Evolutionary conservation across 495 filamentous ascomycete species (phyloP).

Genomic region (Penicillium antarcticum): DNA sequence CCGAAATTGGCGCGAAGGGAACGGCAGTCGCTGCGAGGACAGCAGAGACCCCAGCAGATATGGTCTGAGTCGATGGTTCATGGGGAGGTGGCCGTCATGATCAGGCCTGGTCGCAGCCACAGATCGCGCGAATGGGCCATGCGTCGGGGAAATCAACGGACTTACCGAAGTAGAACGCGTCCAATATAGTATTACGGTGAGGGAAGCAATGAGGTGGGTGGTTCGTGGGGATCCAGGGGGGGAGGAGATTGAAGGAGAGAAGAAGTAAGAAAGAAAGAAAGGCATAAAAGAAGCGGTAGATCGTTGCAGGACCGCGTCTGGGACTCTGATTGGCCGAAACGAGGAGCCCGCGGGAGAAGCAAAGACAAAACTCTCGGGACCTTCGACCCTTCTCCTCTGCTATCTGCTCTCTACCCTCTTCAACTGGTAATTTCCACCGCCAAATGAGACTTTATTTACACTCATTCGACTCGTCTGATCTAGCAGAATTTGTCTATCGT

Average conservation of each 20-base stretch:
- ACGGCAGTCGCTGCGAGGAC: background rate
- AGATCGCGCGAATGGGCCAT: constrained; percentile 1
- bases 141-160: background rate
- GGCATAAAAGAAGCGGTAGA: constrained; percentile 45
- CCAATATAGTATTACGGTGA: background rate
- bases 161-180: constrained; percentile 23
- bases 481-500: constrained; percentile 9
- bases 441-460: constrained; percentile 31
- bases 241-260: constrained; percentile 28
- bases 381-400: constrained; percentile 11
- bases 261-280: constrained; percentile 27
- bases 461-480: constrained; percentile 40
- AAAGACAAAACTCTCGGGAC: constrained; percentile 19
- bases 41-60: background rate
- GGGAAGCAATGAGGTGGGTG: constrained; percentile 10
- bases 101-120: constrained; percentile 6
- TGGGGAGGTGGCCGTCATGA: background rate
- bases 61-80: background rate
- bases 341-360: constrained; percentile 39
- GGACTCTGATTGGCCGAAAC: constrained; percentile 41
- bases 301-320: constrained; percentile 27
- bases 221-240: constrained; percentile 9
- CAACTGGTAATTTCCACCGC: constrained; percentile 3
- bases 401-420: constrained; percentile 11
- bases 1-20: background rate